Conservation (phyloP, 805 yeast species). For the Candida krabiensis region DNA sequence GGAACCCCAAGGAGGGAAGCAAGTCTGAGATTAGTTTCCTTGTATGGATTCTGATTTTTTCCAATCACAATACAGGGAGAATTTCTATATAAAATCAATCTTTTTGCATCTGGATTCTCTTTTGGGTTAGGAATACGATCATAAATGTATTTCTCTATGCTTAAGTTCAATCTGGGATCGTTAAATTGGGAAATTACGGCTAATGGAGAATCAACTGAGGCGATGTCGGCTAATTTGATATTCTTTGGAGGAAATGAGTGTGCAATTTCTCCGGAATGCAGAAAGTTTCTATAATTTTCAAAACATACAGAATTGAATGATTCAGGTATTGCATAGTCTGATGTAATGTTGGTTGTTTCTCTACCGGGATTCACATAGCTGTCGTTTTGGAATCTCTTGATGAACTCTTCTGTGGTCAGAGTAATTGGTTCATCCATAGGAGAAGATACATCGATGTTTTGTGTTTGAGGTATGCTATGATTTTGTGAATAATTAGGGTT, state of each 20-base stretch:
- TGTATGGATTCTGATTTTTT: slow-evolving; percentile 94
- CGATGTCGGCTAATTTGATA: slow-evolving; percentile 14
- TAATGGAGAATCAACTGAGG: slow-evolving; percentile 38
- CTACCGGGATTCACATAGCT: slow-evolving; percentile 4
- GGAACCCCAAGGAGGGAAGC: slow-evolving; percentile 56
- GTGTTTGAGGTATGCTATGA: too few species aligned
- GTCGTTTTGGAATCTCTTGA: slow-evolving; percentile 12
- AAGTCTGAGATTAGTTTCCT: slow-evolving; percentile 68
- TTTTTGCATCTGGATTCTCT: slow-evolving; percentile 35
- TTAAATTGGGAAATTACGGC: slow-evolving; percentile 56
- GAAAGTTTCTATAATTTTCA: slow-evolving; percentile 10
- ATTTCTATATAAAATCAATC: slow-evolving; percentile 75
- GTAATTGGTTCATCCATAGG: slow-evolving; percentile 18
- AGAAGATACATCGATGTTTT: not conserved
- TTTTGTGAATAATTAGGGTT: slow-evolving; percentile 2
- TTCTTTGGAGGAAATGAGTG: slow-evolving; percentile 9
- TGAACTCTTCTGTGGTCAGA: slow-evolving; percentile 23
- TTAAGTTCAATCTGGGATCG: slow-evolving; percentile 75
- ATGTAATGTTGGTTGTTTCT: not conserved
- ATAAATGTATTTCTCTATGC: slow-evolving; percentile 80
- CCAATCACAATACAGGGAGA: slow-evolving; percentile 90
- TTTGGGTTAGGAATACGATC: slow-evolving; percentile 52
- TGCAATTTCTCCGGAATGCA: slow-evolving; percentile 15
- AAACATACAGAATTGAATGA: slow-evolving; percentile 3
- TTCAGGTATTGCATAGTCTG: not conserved